phyloP scores from a whole-genome alignment of 208 protist species.

The Porcisia deanei region DNA sequence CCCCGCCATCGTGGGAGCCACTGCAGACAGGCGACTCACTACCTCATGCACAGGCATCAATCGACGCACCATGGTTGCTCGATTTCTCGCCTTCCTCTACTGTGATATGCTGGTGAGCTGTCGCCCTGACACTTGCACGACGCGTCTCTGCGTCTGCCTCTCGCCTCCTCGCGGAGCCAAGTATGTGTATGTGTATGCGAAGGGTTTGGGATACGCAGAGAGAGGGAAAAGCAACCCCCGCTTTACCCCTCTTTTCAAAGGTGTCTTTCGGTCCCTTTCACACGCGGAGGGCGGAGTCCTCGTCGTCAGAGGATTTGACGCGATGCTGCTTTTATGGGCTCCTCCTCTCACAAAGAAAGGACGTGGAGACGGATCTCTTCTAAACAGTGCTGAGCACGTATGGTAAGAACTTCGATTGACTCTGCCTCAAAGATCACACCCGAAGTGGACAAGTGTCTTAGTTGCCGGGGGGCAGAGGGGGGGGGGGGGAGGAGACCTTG shows the following conservation, averaged over 20 bases:
- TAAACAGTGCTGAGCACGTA: background rate
- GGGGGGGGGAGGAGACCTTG: background rate
- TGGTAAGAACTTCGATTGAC: background rate
- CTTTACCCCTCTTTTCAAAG: too few relatives aligned
- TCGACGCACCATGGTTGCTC: conserved; percentile 65
- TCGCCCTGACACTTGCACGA: background rate
- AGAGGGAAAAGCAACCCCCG: too few relatives aligned
- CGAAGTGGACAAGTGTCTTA: background rate
- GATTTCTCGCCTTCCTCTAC: background rate
- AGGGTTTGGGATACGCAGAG: background rate
- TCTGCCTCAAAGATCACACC: background rate
- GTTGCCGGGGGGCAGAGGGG: background rate
- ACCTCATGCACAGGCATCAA: conserved; percentile 22
- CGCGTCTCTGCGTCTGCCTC: background rate
- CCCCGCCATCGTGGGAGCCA: background rate
- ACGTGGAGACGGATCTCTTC: background rate
- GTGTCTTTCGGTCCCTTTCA: too few relatives aligned
- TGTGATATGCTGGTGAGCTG: background rate
- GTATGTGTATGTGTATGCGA: background rate
- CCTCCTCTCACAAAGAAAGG: background rate
- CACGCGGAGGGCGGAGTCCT: too few relatives aligned
- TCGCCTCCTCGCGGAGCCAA: background rate
- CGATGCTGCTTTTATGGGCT: background rate
- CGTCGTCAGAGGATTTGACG: too few relatives aligned
- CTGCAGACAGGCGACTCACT: conserved; percentile 21